Conservation (phyloP, 2,329 filamentous ascomycete species). For the Macrophomina pseudophaseolina region DNA sequence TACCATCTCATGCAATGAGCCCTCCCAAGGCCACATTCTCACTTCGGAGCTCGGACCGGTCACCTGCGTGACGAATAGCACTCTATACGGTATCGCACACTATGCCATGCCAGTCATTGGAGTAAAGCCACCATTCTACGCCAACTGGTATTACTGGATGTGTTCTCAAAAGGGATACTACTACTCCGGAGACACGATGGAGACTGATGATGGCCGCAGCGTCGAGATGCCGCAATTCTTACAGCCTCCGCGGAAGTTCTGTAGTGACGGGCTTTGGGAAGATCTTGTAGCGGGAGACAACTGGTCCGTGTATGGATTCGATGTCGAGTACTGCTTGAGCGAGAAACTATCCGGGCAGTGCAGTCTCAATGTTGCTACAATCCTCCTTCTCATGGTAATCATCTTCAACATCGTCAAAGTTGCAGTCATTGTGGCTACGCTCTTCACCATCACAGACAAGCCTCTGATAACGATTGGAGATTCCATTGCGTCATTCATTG, state of each 20-base stretch:
- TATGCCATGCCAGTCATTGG: slow-evolving; percentile 23
- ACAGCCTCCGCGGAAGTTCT: neutral
- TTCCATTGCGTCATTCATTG: slow-evolving; percentile 33
- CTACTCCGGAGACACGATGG: too few species aligned
- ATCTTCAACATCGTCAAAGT: neutral
- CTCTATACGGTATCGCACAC: neutral
- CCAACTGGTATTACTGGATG: slow-evolving; percentile 21
- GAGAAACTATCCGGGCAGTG: neutral
- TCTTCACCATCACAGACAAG: neutral
- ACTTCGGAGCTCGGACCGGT: neutral
- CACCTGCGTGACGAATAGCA: neutral
- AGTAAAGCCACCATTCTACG: neutral
- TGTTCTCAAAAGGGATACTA: slow-evolving; percentile 19
- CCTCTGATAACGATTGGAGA: slow-evolving; percentile 36
- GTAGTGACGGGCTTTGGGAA: slow-evolving; percentile 21
- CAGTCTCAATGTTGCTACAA: neutral
- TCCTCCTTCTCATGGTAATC: neutral
- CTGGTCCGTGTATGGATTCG: neutral
- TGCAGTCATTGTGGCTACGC: neutral
- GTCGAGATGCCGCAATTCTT: too few species aligned
- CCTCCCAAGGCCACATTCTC: neutral
- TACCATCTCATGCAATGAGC: neutral
- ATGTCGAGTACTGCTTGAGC: slow-evolving; percentile 19
- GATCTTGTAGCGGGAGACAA: neutral
- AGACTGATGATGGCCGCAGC: too few species aligned